Evolutionary conservation across 2,329 filamentous ascomycete species (phyloP).

Genomic region (Aspergillus pseudotamarii): DNA sequence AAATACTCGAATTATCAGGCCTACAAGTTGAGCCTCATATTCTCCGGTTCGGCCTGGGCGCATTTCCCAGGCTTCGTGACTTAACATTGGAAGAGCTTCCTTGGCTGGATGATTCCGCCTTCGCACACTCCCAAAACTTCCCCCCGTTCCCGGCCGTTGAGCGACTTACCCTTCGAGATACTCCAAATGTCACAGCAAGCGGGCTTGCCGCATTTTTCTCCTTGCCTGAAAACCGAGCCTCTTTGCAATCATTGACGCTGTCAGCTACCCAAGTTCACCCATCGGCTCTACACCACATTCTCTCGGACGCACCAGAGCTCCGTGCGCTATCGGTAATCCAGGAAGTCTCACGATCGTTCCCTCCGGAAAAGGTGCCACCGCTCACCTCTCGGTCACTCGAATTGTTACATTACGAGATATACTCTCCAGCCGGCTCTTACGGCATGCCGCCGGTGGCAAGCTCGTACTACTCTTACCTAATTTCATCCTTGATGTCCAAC

Average conservation of each 20-base stretch:
- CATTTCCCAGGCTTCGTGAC: slow-evolving; percentile 68
- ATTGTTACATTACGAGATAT: slow-evolving; percentile 82
- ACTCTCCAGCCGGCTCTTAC: slow-evolving; percentile 59
- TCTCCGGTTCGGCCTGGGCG: slow-evolving; percentile 70
- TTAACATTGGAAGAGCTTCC: slow-evolving; percentile 72
- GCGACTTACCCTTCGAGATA: slow-evolving; percentile 72
- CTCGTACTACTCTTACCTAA: slow-evolving; percentile 82
- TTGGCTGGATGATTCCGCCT: slow-evolving; percentile 76
- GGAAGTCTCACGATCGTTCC: slow-evolving; percentile 60
- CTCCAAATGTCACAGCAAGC: slow-evolving; percentile 69
- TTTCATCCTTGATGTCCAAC: slow-evolving; percentile 76
- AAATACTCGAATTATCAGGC: slow-evolving; percentile 43
- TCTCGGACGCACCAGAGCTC: slow-evolving; percentile 46
- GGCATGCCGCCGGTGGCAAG: slow-evolving; percentile 53
- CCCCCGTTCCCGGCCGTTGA: slow-evolving; percentile 75
- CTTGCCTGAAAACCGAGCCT: slow-evolving; percentile 59
- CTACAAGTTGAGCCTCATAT: slow-evolving; percentile 41
- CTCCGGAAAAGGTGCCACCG: slow-evolving; percentile 59
- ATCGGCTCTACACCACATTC: slow-evolving; percentile 45
- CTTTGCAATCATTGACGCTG: slow-evolving; percentile 70
- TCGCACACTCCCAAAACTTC: slow-evolving; percentile 66
- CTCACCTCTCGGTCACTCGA: slow-evolving; percentile 70
- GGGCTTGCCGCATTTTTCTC: slow-evolving; percentile 72
- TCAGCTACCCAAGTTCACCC: slow-evolving; percentile 68
- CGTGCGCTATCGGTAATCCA: slow-evolving; percentile 57